These are phyloP conservation scores for Cruciata laevipes DNA, from an alignment of 257 asterid genomes.

Conservation along the genomic window DNA sequence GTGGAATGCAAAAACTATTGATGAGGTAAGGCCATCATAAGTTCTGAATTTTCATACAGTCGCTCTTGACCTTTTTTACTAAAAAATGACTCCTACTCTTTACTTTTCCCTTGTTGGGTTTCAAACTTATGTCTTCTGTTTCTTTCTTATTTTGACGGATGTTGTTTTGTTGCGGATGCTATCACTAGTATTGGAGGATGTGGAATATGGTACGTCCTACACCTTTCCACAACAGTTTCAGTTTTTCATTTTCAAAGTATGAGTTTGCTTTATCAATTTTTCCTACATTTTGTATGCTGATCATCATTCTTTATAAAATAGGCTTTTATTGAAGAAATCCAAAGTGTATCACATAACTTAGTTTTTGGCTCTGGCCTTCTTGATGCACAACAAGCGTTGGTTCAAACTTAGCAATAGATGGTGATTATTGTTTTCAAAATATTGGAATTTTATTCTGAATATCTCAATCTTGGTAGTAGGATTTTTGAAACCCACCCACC, in stretches of 20 bases:
- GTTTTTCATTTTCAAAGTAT: neutral
- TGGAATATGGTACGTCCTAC: constrained; percentile 86
- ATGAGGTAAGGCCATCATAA: constrained; percentile 50
- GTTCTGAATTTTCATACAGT: neutral
- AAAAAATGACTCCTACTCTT: neutral
- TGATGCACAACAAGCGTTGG: no score
- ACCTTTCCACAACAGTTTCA: constrained; percentile 2
- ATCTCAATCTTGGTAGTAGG: no score
- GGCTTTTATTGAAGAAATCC: neutral
- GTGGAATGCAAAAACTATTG: constrained; percentile 99
- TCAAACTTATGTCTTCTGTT: constrained; percentile 7
- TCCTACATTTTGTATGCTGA: neutral
- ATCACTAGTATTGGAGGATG: constrained; percentile 94
- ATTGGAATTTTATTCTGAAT: no score
- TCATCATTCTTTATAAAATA: neutral
- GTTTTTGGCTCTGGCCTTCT: neutral
- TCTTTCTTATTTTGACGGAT: constrained; percentile 9
- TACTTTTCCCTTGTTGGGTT: constrained; percentile 3
- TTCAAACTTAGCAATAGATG: no score
- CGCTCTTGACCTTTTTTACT: constrained; percentile 1
- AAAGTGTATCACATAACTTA: neutral
- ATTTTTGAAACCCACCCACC: no score
- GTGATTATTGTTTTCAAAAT: no score
- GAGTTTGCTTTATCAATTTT: neutral
- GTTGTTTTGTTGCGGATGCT: constrained; percentile 25